Base-by-base conservation (phyloP, 2,329 filamentous ascomycete genomes). In the Colletotrichum tofieldiae region DNA sequence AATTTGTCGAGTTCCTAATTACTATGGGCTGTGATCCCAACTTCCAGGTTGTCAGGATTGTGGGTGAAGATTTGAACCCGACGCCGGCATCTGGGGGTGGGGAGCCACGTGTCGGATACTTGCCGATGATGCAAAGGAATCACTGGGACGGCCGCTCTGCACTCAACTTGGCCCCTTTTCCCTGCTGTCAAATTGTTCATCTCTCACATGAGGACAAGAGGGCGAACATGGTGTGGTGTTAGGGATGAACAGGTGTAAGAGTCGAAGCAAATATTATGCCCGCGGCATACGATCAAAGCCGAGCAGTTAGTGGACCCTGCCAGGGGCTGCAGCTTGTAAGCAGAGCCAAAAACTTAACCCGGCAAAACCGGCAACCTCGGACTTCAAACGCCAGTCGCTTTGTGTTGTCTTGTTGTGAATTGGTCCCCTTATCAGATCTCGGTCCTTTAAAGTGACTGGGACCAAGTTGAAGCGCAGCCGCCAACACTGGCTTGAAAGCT, bases 21-120 rank as follows among this genome's bases (percentile, higher is more conserved):
- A 20, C 16, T 11, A 41, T 64, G 51, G 23, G 41, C n/a, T 35
- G 12, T 18, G 41, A 41, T 45, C 26, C 32, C 39, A 55, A 32
- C 12, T 51, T 56, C 3, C 41, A 35, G 58, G 29, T 39, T 61
- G 43, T 45, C n/a, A 51, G 66, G 52, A 37, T 58, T 65, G 66
- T 58, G 60, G 41, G 60, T 49, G 60, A 56, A 56, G 54, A 23
- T 56, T 12, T 18, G 54, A 65, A 35, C 35, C 60, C 26, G 51
- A 51, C 2, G 26, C 32, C 32, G 32, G 39, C 43, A 67, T 23
- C 26, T 55, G 20, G 39, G 60, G 41, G 35, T 23, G 7, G 59
- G 23, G 26, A n/a, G 7, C 49, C 61, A 59, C 52, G 52, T 69
- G 51, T 65, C 45, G 61, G 51, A 37, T 16, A 26, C 23, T 3